Evolutionary conservation across 1,284 basidiomycete genomes (phyloP).

Genomic region (Ceratobasidium sp.): DNA sequence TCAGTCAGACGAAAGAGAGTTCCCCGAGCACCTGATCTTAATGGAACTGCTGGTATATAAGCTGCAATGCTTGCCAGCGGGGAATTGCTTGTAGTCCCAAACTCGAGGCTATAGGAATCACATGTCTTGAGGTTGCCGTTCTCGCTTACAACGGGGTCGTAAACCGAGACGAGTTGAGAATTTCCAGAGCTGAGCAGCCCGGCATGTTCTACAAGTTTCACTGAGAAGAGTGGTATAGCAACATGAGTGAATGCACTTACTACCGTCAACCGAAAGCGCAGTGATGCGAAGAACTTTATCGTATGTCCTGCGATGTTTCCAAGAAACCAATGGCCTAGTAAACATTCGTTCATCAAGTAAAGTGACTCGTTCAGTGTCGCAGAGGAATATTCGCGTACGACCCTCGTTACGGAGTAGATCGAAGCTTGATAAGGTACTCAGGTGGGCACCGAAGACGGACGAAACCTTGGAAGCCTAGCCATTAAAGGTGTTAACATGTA

Average conservation of each 20-base stretch:
- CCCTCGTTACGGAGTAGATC: slow-evolving; percentile 11
- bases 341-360: slow-evolving; percentile 33
- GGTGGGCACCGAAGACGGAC: not conserved
- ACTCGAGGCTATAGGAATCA: slow-evolving; percentile 24
- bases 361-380: slow-evolving; percentile 18
- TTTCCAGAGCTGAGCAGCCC: slow-evolving; percentile 17
- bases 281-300: slow-evolving; percentile 24
- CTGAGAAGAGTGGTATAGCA: not conserved
- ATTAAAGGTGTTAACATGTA: not conserved
- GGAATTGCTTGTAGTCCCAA: not conserved
- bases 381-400: slow-evolving; percentile 1
- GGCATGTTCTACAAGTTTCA: slow-evolving; percentile 9
- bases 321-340: slow-evolving; percentile 19
- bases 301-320: slow-evolving; percentile 15
- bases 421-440: slow-evolving; percentile 12
- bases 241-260: not conserved
- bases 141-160: slow-evolving; percentile 16
- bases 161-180: slow-evolving; percentile 25
- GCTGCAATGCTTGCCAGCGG: slow-evolving; percentile 2
- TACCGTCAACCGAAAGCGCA: slow-evolving; percentile 5
- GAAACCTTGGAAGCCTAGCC: not conserved
- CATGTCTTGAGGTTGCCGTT: not conserved
- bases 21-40: not conserved
- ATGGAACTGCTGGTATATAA: slow-evolving; percentile 10
- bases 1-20: slow-evolving; percentile 24